Base-by-base conservation (phyloP, 1,139 yeast species). In the Taphrina confusa region DNA sequence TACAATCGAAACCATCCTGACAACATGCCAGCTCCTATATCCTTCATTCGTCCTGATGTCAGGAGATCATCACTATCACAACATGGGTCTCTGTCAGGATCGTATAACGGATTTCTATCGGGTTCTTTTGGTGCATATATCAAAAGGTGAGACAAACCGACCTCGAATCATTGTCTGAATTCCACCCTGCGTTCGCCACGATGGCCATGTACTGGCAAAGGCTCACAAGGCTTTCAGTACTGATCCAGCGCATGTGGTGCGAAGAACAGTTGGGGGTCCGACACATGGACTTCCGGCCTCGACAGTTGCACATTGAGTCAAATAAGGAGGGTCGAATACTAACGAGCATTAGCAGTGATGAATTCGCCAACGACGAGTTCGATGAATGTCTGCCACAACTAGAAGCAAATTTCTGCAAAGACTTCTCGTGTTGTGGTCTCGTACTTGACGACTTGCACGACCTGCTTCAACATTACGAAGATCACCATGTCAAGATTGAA, bases 361-460 rank as follows among this genome's bases (percentile, higher is more conserved):
- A 52, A 16, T 39, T 25, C 33, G 23, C 23, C 9, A 30, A 42
- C n/a, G 16, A 42, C 28, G 51, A 40, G 27, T 16, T 44, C 16
- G 58, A 54, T 30, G 44, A 45, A 3, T 90, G 89, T 71, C 78
- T 91, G 66, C 97, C 97, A 14, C 87, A 88, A 69, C 77, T 92
- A 64, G 98, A 92, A 74, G 96, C 96, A 9, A 91, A 91, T 72
- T 92, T 91, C 73, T 92, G 98, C 73, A 88, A 87, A 72, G 98
- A 92, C 75, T 92, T 92, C 74, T 84, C 91, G 62, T 92, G 98
- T 73, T 92, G 98, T 75, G 98, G 97, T 31, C 86, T 87, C 71
- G 77, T 86, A 44, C 78, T 94, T 62, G 97, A 97, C 33, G 91
- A 96, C 11, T 77, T 92, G 66, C 98, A 92, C 73, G 98, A 92